These are phyloP conservation scores for Lepidium aucheri DNA, from an alignment of 345 rosid species.

Conservation along the genomic window DNA sequence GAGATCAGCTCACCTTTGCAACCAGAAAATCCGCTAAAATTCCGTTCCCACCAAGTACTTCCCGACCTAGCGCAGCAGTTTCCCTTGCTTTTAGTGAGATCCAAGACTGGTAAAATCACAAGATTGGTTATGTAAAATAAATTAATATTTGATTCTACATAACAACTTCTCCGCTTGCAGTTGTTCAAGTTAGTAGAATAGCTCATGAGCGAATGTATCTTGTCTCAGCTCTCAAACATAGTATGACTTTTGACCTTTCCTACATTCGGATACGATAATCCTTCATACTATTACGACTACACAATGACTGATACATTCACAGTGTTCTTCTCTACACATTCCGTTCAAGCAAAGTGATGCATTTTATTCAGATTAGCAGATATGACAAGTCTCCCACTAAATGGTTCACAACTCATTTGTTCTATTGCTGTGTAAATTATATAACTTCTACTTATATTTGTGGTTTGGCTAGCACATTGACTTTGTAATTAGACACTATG, in stretches of 20 bases:
- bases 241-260: not conserved
- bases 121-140: not conserved
- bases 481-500: not conserved
- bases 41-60: slow-evolving; percentile 94
- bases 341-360: not conserved
- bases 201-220: not conserved
- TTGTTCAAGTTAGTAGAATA: not conserved
- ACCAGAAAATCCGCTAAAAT: slow-evolving; percentile 77
- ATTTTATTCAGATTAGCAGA: not conserved
- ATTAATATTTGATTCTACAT: not conserved
- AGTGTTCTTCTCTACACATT: not conserved
- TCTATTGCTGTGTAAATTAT: not conserved
- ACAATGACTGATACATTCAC: not conserved
- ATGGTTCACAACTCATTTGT: not conserved
- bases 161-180: not conserved
- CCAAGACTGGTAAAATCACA: slow-evolving; percentile 56
- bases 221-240: not conserved
- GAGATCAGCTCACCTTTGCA: slow-evolving; percentile 58
- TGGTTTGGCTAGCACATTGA: not conserved
- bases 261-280: not conserved
- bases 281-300: not conserved
- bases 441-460: not conserved
- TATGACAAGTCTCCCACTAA: not conserved
- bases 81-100: slow-evolving; percentile 70
- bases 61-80: slow-evolving; percentile 74